These are phyloP conservation scores for Schoenoplectus tabernaemontani DNA, from an alignment of 202 grass and related monocot species.

Conservation along the genomic window DNA sequence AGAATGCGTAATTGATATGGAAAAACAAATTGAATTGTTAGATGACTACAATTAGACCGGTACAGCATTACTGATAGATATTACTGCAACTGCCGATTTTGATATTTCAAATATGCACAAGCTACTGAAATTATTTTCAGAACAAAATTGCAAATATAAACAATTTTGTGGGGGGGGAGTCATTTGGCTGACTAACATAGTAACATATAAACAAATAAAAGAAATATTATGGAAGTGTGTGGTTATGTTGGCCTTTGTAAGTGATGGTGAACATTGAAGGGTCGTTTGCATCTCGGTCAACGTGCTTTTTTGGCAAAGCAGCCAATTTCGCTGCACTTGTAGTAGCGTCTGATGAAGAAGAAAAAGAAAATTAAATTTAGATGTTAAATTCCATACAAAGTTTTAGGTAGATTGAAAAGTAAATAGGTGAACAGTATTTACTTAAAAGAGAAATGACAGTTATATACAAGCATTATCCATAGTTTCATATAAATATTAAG, in stretches of 20 bases:
- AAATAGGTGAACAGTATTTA: not conserved
- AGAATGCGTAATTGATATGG: not conserved
- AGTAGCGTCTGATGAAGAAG: not conserved
- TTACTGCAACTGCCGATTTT: not conserved
- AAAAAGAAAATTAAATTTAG: not conserved
- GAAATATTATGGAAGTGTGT: not conserved
- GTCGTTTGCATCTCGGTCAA: not conserved
- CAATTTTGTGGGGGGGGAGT: too few species aligned
- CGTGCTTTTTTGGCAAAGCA: slow-evolving; percentile 1
- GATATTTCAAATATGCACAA: not conserved
- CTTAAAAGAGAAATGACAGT: not conserved
- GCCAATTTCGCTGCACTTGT: not conserved
- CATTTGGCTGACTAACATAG: not conserved
- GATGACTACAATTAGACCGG: not conserved
- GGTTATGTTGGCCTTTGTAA: not conserved
- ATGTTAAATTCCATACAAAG: not conserved
- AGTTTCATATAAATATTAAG: not conserved
- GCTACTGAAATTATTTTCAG: not conserved
- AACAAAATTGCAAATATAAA: not conserved
- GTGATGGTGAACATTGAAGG: not conserved
- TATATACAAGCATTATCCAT: not conserved
- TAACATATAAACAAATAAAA: not conserved
- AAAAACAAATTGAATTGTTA: not conserved
- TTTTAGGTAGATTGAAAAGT: not conserved
- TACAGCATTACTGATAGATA: not conserved